Conservation (phyloP, 2,329 filamentous ascomycete genomes). For the Periconia macrospinosa region DNA sequence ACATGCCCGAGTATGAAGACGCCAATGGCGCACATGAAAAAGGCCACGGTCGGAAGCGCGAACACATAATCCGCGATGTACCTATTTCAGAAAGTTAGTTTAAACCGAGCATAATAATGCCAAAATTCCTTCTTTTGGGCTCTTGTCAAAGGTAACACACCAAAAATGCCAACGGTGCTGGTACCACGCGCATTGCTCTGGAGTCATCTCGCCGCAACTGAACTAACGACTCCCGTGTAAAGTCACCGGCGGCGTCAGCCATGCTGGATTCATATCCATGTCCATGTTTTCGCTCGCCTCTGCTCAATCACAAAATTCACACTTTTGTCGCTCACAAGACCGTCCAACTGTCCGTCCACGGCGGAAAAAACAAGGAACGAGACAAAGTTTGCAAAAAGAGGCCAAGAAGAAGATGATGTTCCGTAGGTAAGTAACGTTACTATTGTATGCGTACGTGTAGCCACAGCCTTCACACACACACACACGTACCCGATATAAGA, state of each 20-base stretch:
- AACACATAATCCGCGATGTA: slow-evolving; percentile 59
- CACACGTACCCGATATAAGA: too few species aligned
- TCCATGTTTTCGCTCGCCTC: background rate
- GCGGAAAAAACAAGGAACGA: too few species aligned
- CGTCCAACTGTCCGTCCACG: too few species aligned
- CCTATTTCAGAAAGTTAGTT: slow-evolving; percentile 35
- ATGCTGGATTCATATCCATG: slow-evolving; percentile 7
- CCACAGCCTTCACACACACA: too few species aligned
- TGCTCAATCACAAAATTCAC: too few species aligned
- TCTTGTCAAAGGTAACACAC: slow-evolving; percentile 26
- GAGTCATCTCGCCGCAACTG: slow-evolving; percentile 40
- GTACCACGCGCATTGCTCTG: slow-evolving; percentile 52
- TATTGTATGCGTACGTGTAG: too few species aligned
- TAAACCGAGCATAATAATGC: background rate
- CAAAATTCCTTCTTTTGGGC: background rate
- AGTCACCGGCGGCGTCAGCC: slow-evolving; percentile 19
- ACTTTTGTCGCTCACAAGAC: too few species aligned
- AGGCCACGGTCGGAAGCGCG: slow-evolving; percentile 55
- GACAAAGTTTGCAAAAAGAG: too few species aligned
- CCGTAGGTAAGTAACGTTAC: too few species aligned
- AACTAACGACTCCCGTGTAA: slow-evolving; percentile 21
- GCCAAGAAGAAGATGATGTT: too few species aligned
- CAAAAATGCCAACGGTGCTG: slow-evolving; percentile 53
- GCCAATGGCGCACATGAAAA: slow-evolving; percentile 54
- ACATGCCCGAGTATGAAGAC: slow-evolving; percentile 51